phyloP scores from a whole-genome alignment of 2,329 filamentous ascomycete species.

The Xylaria sp. region DNA sequence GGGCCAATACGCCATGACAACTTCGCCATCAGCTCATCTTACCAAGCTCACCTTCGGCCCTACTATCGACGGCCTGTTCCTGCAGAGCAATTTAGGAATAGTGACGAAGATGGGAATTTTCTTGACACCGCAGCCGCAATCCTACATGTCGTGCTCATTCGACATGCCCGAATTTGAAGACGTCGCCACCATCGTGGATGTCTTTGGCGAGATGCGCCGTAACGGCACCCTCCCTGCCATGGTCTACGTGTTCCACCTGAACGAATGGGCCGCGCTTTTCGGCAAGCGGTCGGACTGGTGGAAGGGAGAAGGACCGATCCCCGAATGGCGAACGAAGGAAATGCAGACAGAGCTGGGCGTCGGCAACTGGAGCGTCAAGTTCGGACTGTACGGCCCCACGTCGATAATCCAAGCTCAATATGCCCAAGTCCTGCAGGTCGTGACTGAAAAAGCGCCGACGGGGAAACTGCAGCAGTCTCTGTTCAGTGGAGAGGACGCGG shows the following conservation, averaged over 20 bases:
- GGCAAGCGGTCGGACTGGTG: conserved; percentile 57
- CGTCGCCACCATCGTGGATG: conserved; percentile 56
- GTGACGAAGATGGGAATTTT: conserved; percentile 65
- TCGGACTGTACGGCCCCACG: conserved; percentile 56
- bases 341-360: conserved; percentile 54
- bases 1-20: conserved; percentile 55
- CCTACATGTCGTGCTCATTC: conserved; percentile 59
- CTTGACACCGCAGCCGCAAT: conserved; percentile 54
- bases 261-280: conserved; percentile 58
- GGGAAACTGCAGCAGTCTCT: conserved; percentile 52
- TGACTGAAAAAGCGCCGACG: conserved; percentile 50
- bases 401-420: conserved; percentile 57
- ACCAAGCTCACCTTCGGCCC: conserved; percentile 55
- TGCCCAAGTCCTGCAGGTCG: conserved; percentile 52
- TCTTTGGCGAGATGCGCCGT: conserved; percentile 56
- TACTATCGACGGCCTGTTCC: conserved; percentile 59
- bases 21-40: conserved; percentile 53
- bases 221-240: conserved; percentile 55
- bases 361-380: conserved; percentile 58
- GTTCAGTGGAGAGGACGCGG: conserved; percentile 52
- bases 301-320: conserved; percentile 56
- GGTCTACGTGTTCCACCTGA: conserved; percentile 57
- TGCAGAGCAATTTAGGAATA: conserved; percentile 64
- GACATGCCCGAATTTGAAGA: conserved; percentile 58
- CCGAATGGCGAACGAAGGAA: conserved; percentile 57